Base-by-base conservation (phyloP, 164 flowering plant species). In the Litsea cubeba region DNA sequence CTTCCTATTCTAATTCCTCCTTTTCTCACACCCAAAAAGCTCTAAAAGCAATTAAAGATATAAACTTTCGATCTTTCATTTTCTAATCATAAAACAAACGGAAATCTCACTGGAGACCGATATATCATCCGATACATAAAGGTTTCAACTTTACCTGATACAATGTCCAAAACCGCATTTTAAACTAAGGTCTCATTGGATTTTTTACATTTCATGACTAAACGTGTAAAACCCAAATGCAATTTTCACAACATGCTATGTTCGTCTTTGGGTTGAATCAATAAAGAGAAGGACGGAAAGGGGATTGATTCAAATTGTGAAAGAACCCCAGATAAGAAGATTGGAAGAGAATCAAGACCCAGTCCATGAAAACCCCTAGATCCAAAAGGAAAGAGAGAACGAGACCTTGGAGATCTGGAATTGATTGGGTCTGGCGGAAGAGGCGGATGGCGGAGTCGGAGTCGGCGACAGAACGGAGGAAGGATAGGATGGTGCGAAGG, bases 381-480 rank as follows among this genome's bases (percentile, higher is more conserved):
- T 30, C 35, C 35, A 30, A 46, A 60, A 28, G 12, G 20, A 70
- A 62, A 75, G 12, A 68, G 69, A 46, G 26, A 71, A 30, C 35
- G 40, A 68, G 24, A 91, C 98, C 95, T 94, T 94, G 97, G 71
- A 94, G 91, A 2, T 91, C 86, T 12, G 87, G 83, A 40, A 84
- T 70, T 66, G 95, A 88, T 74, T 96, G 99, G 70, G 88, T 82
- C 26, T 81, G 82, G 72, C 78, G 83, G 81, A 96, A 96, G 82
- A 92, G 87, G 32, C 66, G 65, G 76, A 96, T 89, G 66, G 92
- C 78, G 35, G 89, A 51, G 50, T 91, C 94, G 15, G 94, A 92
- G n/a, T 87, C 83, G 35, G 98, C 85, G 46, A 94, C 87, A 70
- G 93, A 92, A 74, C 80, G 86, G 79, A 96, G 92, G 83, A 88